phyloP scores from a whole-genome alignment of 1,284 basidiomycete genomes.

The Puccinia hordei region DNA sequence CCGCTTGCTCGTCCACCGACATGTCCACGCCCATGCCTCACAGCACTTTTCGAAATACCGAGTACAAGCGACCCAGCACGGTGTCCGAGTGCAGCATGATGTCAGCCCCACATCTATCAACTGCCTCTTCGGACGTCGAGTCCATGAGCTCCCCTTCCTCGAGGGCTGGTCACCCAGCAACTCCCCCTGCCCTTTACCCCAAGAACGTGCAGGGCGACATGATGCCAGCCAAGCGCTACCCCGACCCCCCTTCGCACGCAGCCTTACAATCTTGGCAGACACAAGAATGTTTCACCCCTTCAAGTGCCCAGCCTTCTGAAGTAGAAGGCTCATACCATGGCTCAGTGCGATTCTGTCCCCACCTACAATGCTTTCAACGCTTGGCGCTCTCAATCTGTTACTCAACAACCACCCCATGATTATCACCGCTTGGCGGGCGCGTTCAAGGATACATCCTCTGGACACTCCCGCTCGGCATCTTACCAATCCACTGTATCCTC shows the following conservation, averaged over 20 bases:
- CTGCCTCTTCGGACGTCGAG: background rate
- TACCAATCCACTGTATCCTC: conserved; percentile 38
- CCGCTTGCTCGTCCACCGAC: conserved; percentile 32
- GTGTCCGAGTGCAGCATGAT: background rate
- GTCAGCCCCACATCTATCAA: background rate
- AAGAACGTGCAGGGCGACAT: background rate
- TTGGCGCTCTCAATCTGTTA: conserved; percentile 10
- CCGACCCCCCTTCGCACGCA: background rate
- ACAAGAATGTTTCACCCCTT: background rate
- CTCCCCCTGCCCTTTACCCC: background rate
- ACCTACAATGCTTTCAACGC: background rate
- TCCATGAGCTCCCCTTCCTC: background rate
- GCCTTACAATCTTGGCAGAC: background rate
- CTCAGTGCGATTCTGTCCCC: background rate
- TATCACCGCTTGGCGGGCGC: background rate
- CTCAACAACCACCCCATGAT: conserved; percentile 3
- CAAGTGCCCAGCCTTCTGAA: background rate
- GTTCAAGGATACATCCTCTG: background rate
- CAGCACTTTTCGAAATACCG: background rate
- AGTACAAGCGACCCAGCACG: conserved; percentile 1
- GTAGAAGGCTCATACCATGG: background rate
- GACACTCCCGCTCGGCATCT: conserved; percentile 28
- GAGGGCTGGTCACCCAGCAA: background rate
- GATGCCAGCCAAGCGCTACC: background rate
- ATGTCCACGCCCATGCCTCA: conserved; percentile 27